Percentiles rank a stretch among this genome's conserved stretches.
Conservation (phyloP, 2,329 filamentous ascomycete species). For the Fusarium sp. region DNA sequence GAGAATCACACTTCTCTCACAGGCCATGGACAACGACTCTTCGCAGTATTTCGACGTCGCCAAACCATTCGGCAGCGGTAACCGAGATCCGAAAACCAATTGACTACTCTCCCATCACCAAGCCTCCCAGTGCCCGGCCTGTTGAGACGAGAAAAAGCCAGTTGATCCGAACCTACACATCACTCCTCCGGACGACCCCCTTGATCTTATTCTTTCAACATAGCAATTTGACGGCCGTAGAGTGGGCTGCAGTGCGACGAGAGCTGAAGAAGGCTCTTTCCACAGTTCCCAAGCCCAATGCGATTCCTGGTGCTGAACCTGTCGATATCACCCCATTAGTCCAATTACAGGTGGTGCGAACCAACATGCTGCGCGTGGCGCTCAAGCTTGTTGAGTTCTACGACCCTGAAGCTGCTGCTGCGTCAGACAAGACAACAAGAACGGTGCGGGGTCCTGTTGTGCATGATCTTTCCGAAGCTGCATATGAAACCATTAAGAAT, state of each 20-base stretch:
- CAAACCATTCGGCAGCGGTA: conserved; percentile 38
- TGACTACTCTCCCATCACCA: conserved; percentile 69
- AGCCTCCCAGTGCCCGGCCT: conserved; percentile 88
- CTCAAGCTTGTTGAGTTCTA: conserved; percentile 89
- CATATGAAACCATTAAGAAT: conserved; percentile 58
- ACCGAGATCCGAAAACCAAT: conserved; percentile 49
- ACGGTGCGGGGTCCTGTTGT: conserved; percentile 48
- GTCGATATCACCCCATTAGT: conserved; percentile 67
- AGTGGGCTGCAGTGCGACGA: conserved; percentile 60
- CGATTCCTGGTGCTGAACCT: conserved; percentile 42
- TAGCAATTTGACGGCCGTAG: conserved; percentile 74
- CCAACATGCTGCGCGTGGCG: conserved; percentile 87
- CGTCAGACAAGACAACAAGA: conserved; percentile 44
- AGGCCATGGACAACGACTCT: conserved; percentile 32
- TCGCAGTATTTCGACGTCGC: conserved; percentile 43
- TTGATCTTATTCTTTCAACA: conserved; percentile 84
- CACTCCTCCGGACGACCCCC: conserved; percentile 84
- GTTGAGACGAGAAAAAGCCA: conserved; percentile 91
- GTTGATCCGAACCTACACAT: conserved; percentile 85
- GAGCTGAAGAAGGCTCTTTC: conserved; percentile 56
- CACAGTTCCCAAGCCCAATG: conserved; percentile 50
- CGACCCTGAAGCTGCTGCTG: conserved; percentile 57
- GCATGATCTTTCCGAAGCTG: conserved; percentile 64
- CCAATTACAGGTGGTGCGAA: conserved; percentile 85
- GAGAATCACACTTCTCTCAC: conserved; percentile 19